Evolutionary conservation across 495 filamentous ascomycete genomes (phyloP), one percentile per base, ranked within the genome.

Genomic region (Friedmanniomyces endolithicus): DNA sequence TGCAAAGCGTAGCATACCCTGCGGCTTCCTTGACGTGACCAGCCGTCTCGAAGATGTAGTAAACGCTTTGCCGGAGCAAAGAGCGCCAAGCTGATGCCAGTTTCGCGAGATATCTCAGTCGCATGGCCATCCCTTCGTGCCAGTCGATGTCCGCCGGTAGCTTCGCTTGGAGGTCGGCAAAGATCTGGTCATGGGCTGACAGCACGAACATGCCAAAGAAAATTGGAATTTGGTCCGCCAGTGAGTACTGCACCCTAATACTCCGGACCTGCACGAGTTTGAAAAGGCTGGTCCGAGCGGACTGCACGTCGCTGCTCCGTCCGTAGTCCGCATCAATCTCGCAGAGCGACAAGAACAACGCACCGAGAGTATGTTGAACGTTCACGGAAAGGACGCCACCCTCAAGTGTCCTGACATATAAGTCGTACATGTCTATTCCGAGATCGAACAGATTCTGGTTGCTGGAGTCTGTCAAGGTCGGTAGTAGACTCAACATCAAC

Each of bases 11-110:
- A 1, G 90, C 88, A 70, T 96, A 84, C 34, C 68, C 70, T 41
- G 76, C 68, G 20, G 84, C 83, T 11, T 68, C 64, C 16, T 77
- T 71, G 1, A 90, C 75, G 39, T 77, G 77, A 6, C 82, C 88
- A 0, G 92, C 82, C 0, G 81, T 88, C 67, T 96, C 92, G 60
- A 95, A 92, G 22, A 95, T 88, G 67, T 90, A 83, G 66, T 95
- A 97, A 19, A 94, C 84, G 57, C 85, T 84, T 56, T 83, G 83
- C 48, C 87, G 85, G 45, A 90, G 72, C 51, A 90, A 75, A 6
- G 86, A 94, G 53, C 82, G 80, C 89, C 86, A 95, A 57, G 68
- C 66, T 25, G 87, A 84, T 41, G 84, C 90, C 37, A 99, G 70
- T 57, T 77, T 77, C 4, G 81, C 75, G 11, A 95, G 73, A 24